Evolutionary conservation across 345 rosid genomes (phyloP).

Genomic region (Litchi chinensis): DNA sequence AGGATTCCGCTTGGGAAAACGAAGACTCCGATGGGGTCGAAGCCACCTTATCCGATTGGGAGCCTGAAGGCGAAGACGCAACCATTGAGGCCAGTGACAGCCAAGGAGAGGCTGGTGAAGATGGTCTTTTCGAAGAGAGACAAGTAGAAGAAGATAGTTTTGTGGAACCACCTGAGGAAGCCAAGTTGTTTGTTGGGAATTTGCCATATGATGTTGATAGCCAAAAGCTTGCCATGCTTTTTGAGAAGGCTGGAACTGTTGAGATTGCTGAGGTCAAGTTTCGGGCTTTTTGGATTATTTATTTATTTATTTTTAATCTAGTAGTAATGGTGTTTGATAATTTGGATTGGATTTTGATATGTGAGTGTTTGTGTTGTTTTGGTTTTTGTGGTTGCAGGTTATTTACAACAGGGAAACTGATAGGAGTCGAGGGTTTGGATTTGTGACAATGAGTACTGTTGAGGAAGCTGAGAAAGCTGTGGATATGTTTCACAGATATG

Average conservation of each 20-base stretch:
- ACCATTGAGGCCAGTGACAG: constrained; percentile 17
- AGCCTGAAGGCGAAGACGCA: constrained; percentile 37
- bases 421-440: constrained; percentile 92
- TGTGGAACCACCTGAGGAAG: constrained; percentile 74
- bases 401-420: constrained; percentile 82
- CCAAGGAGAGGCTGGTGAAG: constrained; percentile 33
- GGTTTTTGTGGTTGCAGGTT: constrained; percentile 49
- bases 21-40: constrained; percentile 35
- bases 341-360: neutral
- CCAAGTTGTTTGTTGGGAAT: constrained; percentile 86
- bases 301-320: neutral
- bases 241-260: constrained; percentile 88
- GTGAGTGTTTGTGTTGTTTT: neutral
- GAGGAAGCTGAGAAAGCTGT: constrained; percentile 89
- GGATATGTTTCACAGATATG: constrained; percentile 66
- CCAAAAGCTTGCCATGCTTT: constrained; percentile 75
- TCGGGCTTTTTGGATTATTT: neutral
- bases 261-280: constrained; percentile 85
- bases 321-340: neutral
- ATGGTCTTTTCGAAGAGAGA: constrained; percentile 18
- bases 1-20: constrained; percentile 32
- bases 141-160: constrained; percentile 30
- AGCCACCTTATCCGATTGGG: constrained; percentile 39
- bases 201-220: constrained; percentile 83
- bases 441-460: constrained; percentile 85